Evolutionary conservation across 371 early-diverging fungal species (phyloP), one percentile per base, ranked within the genome.

Genomic region (Conidiobolus incongruus): DNA sequence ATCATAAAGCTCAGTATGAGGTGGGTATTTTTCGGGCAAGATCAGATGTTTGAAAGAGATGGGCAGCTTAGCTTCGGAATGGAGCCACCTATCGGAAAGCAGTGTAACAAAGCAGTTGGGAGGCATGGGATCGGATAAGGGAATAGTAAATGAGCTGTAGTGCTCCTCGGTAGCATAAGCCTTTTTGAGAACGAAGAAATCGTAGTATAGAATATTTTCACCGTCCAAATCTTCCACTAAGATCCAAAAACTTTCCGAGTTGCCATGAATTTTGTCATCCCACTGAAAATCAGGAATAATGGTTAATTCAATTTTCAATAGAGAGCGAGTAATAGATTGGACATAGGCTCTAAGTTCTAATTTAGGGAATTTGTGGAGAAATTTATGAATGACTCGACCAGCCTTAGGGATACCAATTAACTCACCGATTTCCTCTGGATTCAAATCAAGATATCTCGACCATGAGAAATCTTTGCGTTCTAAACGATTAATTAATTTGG

Each of bases 391-490:
- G 43, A 69, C 53, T 50, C 83, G 78, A 12, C 97, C 97, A 10
- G 78, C 80, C 51, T 79, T 80, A 13, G 88, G 84, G 40, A 78
- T 66, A 22, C 79, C 76, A 6, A 85, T 76, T 15, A 92, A 66
- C 59, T 96, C 92, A 26, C 90, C 94, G 16, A 96, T 61, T 59
- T 92, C 92, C 47, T 85, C 80, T 16, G 85, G 73, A 38, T 70
- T 73, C 40, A 94, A 60, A 49, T 93, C 93, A 54, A 77, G 72
- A 58, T 86, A 88, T 26, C 95, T 76, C 29, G 86, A 73, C 91
- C 92, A 93, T 15, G 88, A 72, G 52, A 92, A 77, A 44, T 88
- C 88, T 63, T 89, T 89, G 49, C 84, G 68, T 62, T 96, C 97
- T 35, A 96, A 61, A 35, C 77, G 66, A 47, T 75, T 72, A 47